phyloP scores from a whole-genome alignment of 345 rosid genomes.

The Murraya paniculata region DNA sequence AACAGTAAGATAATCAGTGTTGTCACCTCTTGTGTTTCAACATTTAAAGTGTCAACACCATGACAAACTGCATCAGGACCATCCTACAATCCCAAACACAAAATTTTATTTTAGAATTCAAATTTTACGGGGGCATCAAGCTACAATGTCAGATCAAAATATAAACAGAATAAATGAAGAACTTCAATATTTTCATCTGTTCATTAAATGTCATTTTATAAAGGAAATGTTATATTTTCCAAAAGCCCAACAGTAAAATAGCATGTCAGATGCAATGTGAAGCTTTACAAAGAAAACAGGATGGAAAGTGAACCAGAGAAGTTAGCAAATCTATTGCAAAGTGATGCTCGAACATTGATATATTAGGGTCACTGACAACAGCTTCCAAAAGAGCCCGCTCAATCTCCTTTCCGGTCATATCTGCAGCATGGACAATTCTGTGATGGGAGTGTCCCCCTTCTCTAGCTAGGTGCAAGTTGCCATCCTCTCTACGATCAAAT shows the following conservation, averaged over 20 bases:
- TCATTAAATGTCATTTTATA: not conserved
- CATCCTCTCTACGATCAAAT: slow-evolving; percentile 92
- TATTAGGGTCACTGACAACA: slow-evolving; percentile 71
- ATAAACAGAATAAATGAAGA: slow-evolving; percentile 4
- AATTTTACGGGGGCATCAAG: not conserved
- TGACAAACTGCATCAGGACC: slow-evolving; percentile 70
- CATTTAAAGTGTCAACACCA: slow-evolving; percentile 86
- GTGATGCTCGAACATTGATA: slow-evolving; percentile 77
- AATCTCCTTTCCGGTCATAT: slow-evolving; percentile 97
- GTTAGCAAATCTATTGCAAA: slow-evolving; percentile 91
- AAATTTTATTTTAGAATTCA: slow-evolving; percentile 14
- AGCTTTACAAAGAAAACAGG: not conserved
- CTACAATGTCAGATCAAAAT: not conserved
- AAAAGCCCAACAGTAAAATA: not conserved
- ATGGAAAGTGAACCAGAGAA: slow-evolving; percentile 53
- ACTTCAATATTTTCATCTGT: not conserved
- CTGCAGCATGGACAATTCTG: slow-evolving; percentile 96
- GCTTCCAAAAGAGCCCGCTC: slow-evolving; percentile 91
- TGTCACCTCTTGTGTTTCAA: slow-evolving; percentile 79
- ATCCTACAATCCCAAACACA: slow-evolving; percentile 48
- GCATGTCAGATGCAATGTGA: not conserved
- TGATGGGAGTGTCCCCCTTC: slow-evolving; percentile 97
- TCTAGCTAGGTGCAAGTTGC: slow-evolving; percentile 94
- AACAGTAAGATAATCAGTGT: not conserved
- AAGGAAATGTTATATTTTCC: slow-evolving; percentile 1